These are phyloP conservation scores for Parathielavia appendiculata DNA, from an alignment of 495 filamentous ascomycete genomes.

Conservation along the genomic window DNA sequence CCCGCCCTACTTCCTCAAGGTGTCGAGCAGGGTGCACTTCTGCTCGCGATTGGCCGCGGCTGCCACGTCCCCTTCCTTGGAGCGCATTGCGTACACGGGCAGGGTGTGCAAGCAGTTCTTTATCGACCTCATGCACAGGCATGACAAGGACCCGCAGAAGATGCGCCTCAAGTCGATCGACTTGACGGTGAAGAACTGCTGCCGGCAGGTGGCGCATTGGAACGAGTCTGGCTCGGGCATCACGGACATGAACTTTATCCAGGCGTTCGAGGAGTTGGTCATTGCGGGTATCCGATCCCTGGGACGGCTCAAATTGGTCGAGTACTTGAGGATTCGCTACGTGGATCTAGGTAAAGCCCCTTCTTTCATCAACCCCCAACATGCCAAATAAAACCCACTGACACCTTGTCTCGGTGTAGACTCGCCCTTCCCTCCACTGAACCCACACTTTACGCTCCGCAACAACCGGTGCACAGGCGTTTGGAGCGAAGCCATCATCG, in stretches of 20 bases:
- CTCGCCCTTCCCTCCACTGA: slow-evolving; percentile 53
- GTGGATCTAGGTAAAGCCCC: slow-evolving; percentile 57
- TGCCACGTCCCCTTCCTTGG: slow-evolving; percentile 50
- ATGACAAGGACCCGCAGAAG: slow-evolving; percentile 35
- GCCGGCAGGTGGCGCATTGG: slow-evolving; percentile 48
- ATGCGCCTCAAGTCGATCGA: slow-evolving; percentile 58
- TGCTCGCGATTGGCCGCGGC: slow-evolving; percentile 53
- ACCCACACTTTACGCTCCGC: slow-evolving; percentile 60
- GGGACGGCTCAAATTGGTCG: slow-evolving; percentile 46
- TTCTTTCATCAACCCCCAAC: not conserved
- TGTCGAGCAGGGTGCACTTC: slow-evolving; percentile 49
- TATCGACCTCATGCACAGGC: slow-evolving; percentile 44
- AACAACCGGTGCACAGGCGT: slow-evolving; percentile 57
- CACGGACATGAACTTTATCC: slow-evolving; percentile 61
- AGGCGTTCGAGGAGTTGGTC: slow-evolving; percentile 59
- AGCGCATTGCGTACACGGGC: slow-evolving; percentile 63
- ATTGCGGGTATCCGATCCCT: slow-evolving; percentile 55
- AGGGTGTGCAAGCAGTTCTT: slow-evolving; percentile 56
- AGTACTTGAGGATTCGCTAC: slow-evolving; percentile 62
- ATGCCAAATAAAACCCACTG: not conserved
- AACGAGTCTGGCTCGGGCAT: slow-evolving; percentile 59
- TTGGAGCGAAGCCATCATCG: slow-evolving; percentile 62
- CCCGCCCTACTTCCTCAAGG: slow-evolving; percentile 51
- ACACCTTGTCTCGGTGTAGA: slow-evolving; percentile 31
- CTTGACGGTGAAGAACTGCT: slow-evolving; percentile 64